These are phyloP conservation scores for Tilletiaria anomala DNA, from an alignment of 1,284 basidiomycete species.

Conservation along the genomic window DNA sequence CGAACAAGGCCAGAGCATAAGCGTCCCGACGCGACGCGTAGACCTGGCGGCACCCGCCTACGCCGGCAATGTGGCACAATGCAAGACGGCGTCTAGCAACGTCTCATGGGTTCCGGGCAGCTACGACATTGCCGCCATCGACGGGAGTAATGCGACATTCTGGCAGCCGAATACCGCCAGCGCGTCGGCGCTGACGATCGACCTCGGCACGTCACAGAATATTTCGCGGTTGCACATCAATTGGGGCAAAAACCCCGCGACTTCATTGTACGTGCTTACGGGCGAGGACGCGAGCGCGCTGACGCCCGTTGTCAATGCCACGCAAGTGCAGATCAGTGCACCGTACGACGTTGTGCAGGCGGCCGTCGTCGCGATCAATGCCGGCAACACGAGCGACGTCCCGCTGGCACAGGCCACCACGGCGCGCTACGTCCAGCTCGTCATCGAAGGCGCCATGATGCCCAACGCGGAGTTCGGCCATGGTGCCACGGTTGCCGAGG, in stretches of 20 bases:
- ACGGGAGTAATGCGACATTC: constrained; percentile 21
- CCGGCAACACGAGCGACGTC: constrained; percentile 3
- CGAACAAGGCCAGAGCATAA: too few relatives aligned
- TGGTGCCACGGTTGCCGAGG: constrained; percentile 4
- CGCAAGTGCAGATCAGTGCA: constrained; percentile 1
- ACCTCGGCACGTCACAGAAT: neutral
- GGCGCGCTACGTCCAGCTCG: constrained; percentile 2
- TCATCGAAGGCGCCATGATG: constrained; percentile 1
- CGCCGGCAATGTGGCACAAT: constrained; percentile 19
- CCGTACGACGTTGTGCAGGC: constrained; percentile 1
- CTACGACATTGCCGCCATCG: constrained; percentile 17
- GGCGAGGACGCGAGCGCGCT: neutral
- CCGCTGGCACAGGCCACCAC: neutral
- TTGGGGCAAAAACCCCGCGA: constrained; percentile 2
- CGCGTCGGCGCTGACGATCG: neutral
- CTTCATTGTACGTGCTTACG: neutral
- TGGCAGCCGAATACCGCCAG: constrained; percentile 1
- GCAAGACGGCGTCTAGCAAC: constrained; percentile 5
- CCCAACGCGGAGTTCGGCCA: neutral
- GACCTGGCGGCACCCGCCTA: constrained; percentile 7
- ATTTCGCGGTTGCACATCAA: neutral
- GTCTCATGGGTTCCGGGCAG: constrained; percentile 13
- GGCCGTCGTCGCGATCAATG: neutral
- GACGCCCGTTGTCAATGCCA: neutral
- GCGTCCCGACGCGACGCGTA: too few relatives aligned